Conservation (phyloP, 441 rosid genomes). For the Erodium moschatum region DNA sequence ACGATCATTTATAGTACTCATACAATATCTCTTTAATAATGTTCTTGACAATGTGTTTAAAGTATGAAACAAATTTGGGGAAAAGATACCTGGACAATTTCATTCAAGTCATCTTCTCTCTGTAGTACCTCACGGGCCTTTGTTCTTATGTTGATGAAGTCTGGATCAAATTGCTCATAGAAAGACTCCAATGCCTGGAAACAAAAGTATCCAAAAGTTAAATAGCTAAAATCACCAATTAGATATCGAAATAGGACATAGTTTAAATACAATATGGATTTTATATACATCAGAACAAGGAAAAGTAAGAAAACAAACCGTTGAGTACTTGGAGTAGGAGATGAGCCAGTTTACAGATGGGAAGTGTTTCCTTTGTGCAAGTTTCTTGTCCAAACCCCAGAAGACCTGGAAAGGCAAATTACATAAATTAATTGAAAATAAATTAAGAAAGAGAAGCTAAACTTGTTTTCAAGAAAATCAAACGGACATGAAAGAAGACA, state of each 20-base stretch:
- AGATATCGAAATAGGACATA: not conserved
- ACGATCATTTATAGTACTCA: not conserved
- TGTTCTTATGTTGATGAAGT: constrained; percentile 92
- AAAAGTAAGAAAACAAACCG: constrained; percentile 40
- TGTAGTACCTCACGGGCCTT: constrained; percentile 96
- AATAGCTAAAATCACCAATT: constrained; percentile 5
- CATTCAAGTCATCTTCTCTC: constrained; percentile 97
- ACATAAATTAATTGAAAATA: not conserved
- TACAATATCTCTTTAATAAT: not conserved
- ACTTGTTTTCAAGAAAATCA: not conserved
- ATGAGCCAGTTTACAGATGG: constrained; percentile 99
- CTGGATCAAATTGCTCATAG: constrained; percentile 93
- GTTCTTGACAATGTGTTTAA: not conserved
- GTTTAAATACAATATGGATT: not conserved
- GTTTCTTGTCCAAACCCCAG: constrained; percentile 99
- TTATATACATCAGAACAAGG: constrained; percentile 1
- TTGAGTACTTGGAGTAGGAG: constrained; percentile 90
- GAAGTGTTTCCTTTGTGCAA: constrained; percentile 98
- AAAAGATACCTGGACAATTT: constrained; percentile 85
- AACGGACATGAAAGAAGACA: not conserved
- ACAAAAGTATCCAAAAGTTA: constrained; percentile 13
- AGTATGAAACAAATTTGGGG: not conserved
- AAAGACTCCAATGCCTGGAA: constrained; percentile 89
- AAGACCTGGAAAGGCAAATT: constrained; percentile 51
- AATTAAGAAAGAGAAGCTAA: not conserved